Evolutionary conservation across 805 yeast genomes (phyloP).

Genomic region (Saccharomycopsis sp.): DNA sequence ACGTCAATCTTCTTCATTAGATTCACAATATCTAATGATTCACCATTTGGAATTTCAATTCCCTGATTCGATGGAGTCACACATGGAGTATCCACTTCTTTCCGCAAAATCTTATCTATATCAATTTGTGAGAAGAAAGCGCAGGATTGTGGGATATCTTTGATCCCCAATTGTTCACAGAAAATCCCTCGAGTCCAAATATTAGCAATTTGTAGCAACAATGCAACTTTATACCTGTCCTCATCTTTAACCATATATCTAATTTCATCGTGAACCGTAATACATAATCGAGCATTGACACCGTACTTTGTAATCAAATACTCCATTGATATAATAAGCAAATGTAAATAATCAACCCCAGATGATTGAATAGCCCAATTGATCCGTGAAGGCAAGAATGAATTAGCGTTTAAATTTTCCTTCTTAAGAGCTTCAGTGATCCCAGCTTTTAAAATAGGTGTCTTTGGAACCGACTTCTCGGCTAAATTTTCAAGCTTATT

Average conservation of each 20-base stretch:
- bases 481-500: constrained; percentile 86
- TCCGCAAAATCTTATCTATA: constrained; percentile 78
- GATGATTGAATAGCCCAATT: constrained; percentile 98
- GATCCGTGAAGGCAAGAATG: constrained; percentile 81
- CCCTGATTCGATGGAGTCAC: constrained; percentile 79
- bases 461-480: constrained; percentile 66
- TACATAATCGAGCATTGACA: constrained; percentile 67
- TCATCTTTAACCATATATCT: constrained; percentile 69
- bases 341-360: constrained; percentile 92
- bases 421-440: constrained; percentile 77
- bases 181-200: constrained; percentile 96
- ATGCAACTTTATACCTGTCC: constrained; percentile 69
- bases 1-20: constrained; percentile 35
- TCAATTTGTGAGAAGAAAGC: constrained; percentile 95
- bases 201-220: constrained; percentile 82
- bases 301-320: constrained; percentile 58
- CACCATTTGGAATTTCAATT: constrained; percentile 67
- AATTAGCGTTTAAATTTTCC: constrained; percentile 53
- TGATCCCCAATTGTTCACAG: constrained; percentile 83
- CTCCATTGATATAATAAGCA: constrained; percentile 81
- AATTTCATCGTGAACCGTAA: constrained; percentile 94
- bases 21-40: constrained; percentile 53
- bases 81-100: constrained; percentile 89
- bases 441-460: constrained; percentile 91
- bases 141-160: constrained; percentile 86